Evolutionary conservation across 805 yeast species (phyloP), one percentile per base, ranked within the genome.

Genomic region (Lipomyces sp.): DNA sequence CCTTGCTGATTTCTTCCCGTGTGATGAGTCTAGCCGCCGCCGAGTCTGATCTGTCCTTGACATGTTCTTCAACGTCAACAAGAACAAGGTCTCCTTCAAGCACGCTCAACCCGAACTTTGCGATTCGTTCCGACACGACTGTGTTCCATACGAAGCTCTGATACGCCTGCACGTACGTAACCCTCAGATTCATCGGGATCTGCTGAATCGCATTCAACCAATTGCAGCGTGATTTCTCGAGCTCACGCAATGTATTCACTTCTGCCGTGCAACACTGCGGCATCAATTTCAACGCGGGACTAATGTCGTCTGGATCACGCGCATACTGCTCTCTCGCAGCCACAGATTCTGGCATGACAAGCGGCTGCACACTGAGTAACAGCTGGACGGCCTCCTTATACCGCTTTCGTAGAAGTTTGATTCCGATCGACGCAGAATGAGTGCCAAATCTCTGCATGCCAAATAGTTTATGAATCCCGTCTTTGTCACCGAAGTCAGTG

Each of bases 391-490:
- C 97, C 13, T 81, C 83, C 72, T 89, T 84, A 92, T 96, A 95
- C 64, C 92, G 87, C 45, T 85, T 86, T 59, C 85, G 82, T 59
- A 95, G 79, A 34, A 94, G 81, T 68, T 83, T 83, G 68, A 85
- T 85, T 59, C 99, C 99, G 62, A 93, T 82, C 2, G 98, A 91
- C 35, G 92, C 83, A 11, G 97, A 90, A 75, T 92, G 94, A 0
- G 99, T 93, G 37, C 99, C 99, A 77, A 95, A 95, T 75, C 99
- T 82, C 80, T 95, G 99, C 93, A 95, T 89, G n/a, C 99, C 99
- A 85, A 95, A 75, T 95, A 95, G 77, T 95, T 95, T 70, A 95
- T 89, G 74, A 91, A 95, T 0, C 99, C 99, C 35, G 83, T 81
- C 1, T 81, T 81, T 60, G 81, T 80, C 61, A 94, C 80, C 0